These are phyloP conservation scores for Sutorius eximius DNA, from an alignment of 1,284 basidiomycete genomes.

Conservation along the genomic window DNA sequence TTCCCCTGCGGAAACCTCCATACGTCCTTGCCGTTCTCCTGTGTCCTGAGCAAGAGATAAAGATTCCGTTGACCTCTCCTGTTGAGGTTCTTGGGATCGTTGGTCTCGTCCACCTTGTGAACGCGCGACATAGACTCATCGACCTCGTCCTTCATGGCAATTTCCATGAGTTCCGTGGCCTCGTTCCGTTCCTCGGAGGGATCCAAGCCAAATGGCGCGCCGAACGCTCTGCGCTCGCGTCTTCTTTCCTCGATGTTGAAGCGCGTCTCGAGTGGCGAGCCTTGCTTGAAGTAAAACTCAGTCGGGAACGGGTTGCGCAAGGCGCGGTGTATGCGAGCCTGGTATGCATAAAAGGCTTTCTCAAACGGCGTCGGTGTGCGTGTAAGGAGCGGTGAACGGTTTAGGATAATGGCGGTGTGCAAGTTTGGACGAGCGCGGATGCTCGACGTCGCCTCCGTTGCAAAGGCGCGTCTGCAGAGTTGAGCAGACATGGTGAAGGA, in stretches of 20 bases:
- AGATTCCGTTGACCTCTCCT: slow-evolving; percentile 82
- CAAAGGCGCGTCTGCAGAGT: slow-evolving; percentile 33
- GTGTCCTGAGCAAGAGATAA: slow-evolving; percentile 72
- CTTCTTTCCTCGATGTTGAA: slow-evolving; percentile 75
- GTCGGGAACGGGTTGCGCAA: slow-evolving; percentile 87
- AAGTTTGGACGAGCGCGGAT: slow-evolving; percentile 27
- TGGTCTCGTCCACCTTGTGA: slow-evolving; percentile 60
- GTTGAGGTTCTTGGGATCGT: slow-evolving; percentile 76
- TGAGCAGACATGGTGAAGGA: slow-evolving; percentile 1
- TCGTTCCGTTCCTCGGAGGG: slow-evolving; percentile 51
- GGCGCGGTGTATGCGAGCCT: slow-evolving; percentile 79
- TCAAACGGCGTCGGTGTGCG: slow-evolving; percentile 79
- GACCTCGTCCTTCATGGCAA: slow-evolving; percentile 60
- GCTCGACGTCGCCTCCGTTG: slow-evolving; percentile 33
- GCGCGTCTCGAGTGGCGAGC: slow-evolving; percentile 81
- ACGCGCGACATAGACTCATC: slow-evolving; percentile 59
- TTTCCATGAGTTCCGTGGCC: slow-evolving; percentile 57
- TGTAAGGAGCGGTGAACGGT: slow-evolving; percentile 82
- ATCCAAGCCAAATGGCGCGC: slow-evolving; percentile 50
- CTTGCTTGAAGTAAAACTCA: slow-evolving; percentile 95
- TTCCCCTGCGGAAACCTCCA: slow-evolving; percentile 85
- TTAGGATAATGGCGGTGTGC: slow-evolving; percentile 70
- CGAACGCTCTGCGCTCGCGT: slow-evolving; percentile 72
- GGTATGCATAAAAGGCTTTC: slow-evolving; percentile 84
- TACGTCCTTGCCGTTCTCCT: slow-evolving; percentile 47